phyloP scores from a whole-genome alignment of 1,139 yeast genomes.

The Yamadazyma oceani region DNA sequence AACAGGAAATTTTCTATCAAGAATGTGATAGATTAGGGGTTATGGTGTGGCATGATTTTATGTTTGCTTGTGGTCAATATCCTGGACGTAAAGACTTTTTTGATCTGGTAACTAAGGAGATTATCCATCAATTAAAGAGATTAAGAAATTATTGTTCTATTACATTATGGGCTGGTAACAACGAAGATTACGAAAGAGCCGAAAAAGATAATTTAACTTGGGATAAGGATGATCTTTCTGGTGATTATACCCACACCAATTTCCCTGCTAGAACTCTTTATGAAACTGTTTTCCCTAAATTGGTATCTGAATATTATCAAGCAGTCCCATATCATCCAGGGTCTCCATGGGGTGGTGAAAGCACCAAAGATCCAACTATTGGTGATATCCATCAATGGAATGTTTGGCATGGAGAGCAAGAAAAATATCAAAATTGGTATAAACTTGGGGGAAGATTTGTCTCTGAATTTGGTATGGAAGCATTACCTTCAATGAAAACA shows the following conservation, averaged over 20 bases:
- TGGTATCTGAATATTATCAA: slow-evolving; percentile 21
- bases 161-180: slow-evolving; percentile 38
- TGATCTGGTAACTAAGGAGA: slow-evolving; percentile 30
- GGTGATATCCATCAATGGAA: slow-evolving; percentile 51
- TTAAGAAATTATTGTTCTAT: slow-evolving; percentile 34
- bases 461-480: slow-evolving; percentile 47
- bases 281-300: slow-evolving; percentile 32
- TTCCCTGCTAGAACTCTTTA: slow-evolving; percentile 42
- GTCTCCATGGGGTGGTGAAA: slow-evolving; percentile 39
- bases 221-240: slow-evolving; percentile 24
- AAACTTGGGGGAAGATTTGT: slow-evolving; percentile 39
- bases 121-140: slow-evolving; percentile 30
- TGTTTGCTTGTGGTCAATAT: slow-evolving; percentile 52
- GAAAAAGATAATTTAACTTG: slow-evolving; percentile 28
- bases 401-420: slow-evolving; percentile 47
- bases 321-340: slow-evolving; percentile 36
- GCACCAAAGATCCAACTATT: slow-evolving; percentile 29
- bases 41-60: slow-evolving; percentile 50
- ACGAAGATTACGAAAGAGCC: slow-evolving; percentile 46
- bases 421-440: slow-evolving; percentile 40
- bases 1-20: slow-evolving; percentile 36
- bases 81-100: slow-evolving; percentile 32
- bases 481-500: slow-evolving; percentile 31
- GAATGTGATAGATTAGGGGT: slow-evolving; percentile 43
- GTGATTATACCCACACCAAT: slow-evolving; percentile 26